Evolutionary conservation across 495 filamentous ascomycete species (phyloP).

Genomic region (Penicillium turbatum): DNA sequence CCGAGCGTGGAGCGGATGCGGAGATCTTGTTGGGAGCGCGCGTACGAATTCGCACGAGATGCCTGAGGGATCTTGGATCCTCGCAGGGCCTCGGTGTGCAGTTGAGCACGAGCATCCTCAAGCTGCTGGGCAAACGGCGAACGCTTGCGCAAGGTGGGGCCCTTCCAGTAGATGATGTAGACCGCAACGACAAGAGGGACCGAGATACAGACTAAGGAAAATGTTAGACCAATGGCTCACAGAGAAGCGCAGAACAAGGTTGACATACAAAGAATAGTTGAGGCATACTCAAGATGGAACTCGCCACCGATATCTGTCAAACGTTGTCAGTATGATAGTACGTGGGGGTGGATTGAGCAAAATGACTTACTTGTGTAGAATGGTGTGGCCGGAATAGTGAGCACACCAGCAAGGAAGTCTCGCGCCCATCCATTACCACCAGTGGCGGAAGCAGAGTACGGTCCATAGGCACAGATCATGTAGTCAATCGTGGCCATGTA

Average conservation of each 20-base stretch:
- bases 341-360: background rate
- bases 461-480: constrained; percentile 67
- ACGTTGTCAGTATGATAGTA: constrained; percentile 2
- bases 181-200: constrained; percentile 65
- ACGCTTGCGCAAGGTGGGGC: constrained; percentile 60
- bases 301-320: constrained; percentile 56
- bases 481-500: constrained; percentile 78
- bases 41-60: constrained; percentile 43
- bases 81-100: constrained; percentile 33
- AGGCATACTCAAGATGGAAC: constrained; percentile 60
- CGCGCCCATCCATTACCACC: constrained; percentile 71
- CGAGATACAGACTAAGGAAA: constrained; percentile 52
- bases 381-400: constrained; percentile 70
- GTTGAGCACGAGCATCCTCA: constrained; percentile 48
- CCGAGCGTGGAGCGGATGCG: constrained; percentile 43
- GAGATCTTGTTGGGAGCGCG: constrained; percentile 47
- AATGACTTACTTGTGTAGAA: constrained; percentile 52
- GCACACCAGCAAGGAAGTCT: constrained; percentile 77
- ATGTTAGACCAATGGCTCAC: background rate
- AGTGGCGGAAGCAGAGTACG: constrained; percentile 68
- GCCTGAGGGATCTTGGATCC: constrained; percentile 36
- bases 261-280: constrained; percentile 60
- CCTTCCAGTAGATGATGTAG: constrained; percentile 75
- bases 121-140: constrained; percentile 72
- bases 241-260: background rate